Percentiles rank a stretch among this genome's conserved stretches.
phyloP scores from a whole-genome alignment of 192 early-diverging fungal genomes.

The Mortierella antarctica region DNA sequence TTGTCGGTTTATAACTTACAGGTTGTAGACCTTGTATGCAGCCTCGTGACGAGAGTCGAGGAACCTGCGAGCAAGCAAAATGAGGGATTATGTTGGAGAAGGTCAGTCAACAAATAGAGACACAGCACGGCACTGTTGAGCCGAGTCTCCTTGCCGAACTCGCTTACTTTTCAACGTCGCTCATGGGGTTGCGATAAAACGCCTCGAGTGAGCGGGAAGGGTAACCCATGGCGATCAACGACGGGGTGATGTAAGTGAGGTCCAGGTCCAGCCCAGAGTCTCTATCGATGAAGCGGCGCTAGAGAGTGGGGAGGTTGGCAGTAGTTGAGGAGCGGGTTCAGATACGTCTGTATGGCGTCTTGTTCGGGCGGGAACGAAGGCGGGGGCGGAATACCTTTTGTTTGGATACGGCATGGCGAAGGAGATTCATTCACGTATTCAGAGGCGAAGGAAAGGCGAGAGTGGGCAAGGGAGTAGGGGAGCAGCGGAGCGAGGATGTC shows the following conservation, averaged over 20 bases:
- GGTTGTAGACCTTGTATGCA: constrained; percentile 72
- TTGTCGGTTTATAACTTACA: constrained; percentile 48
- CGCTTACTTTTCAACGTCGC: constrained; percentile 65
- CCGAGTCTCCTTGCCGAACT: not conserved
- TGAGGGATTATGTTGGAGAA: not conserved
- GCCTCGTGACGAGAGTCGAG: constrained; percentile 58
- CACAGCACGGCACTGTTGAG: no score
- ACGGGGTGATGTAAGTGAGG: constrained; percentile 58
- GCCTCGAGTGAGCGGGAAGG: constrained; percentile 64
- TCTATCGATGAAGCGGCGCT: constrained; percentile 53
- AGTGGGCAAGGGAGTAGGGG: not conserved
- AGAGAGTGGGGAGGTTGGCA: not conserved
- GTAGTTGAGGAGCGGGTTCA: no score
- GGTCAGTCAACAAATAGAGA: not conserved
- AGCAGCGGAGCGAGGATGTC: not conserved
- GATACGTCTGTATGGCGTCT: no score
- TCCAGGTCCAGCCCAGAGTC: constrained; percentile 60
- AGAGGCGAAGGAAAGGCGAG: not conserved
- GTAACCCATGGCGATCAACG: constrained; percentile 68
- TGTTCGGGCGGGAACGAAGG: not conserved
- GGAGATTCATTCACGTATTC: constrained; percentile 31
- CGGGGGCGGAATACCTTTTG: constrained; percentile 22
- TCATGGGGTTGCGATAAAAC: constrained; percentile 65
- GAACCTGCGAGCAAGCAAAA: constrained; percentile 51
- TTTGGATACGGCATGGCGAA: constrained; percentile 50